Conservation (phyloP, 192 early-diverging fungal genomes). For the Chytriomyces sp. region DNA sequence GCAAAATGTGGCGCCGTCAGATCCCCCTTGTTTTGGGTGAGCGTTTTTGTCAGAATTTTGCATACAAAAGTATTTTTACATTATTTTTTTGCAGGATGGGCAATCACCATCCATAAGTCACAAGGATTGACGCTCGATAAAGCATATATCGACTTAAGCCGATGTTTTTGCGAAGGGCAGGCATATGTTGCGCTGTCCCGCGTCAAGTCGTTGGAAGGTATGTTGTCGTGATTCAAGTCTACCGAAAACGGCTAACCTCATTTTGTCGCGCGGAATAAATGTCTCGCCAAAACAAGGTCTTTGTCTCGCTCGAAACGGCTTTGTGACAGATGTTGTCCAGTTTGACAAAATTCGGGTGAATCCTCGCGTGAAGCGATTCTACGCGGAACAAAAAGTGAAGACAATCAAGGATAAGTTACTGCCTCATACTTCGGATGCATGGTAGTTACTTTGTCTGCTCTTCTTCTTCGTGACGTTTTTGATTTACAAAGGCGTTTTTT, state of each 20-base stretch:
- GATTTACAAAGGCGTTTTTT: neutral
- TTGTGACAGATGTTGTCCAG: neutral
- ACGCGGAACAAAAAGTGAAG: neutral
- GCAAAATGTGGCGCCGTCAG: conserved; percentile 9
- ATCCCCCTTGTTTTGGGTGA: neutral
- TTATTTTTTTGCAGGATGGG: conserved; percentile 15
- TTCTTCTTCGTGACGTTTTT: neutral
- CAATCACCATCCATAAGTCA: conserved; percentile 25
- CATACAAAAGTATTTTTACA: neutral
- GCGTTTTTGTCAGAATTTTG: neutral
- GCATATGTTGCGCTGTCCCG: conserved; percentile 28
- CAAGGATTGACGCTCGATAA: conserved; percentile 33
- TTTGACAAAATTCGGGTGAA: neutral
- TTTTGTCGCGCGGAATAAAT: neutral
- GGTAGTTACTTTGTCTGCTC: neutral
- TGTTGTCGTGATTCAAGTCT: neutral
- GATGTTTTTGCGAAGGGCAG: conserved; percentile 19
- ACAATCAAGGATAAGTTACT: neutral
- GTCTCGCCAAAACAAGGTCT: neutral
- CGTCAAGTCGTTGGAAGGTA: conserved; percentile 16
- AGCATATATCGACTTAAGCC: conserved; percentile 22
- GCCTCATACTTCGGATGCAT: neutral
- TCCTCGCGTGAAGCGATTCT: conserved; percentile 1
- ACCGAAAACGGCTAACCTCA: neutral
- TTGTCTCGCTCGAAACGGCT: neutral